phyloP scores from a whole-genome alignment of 2,329 filamentous ascomycete species.

The Venturia oleaginea region DNA sequence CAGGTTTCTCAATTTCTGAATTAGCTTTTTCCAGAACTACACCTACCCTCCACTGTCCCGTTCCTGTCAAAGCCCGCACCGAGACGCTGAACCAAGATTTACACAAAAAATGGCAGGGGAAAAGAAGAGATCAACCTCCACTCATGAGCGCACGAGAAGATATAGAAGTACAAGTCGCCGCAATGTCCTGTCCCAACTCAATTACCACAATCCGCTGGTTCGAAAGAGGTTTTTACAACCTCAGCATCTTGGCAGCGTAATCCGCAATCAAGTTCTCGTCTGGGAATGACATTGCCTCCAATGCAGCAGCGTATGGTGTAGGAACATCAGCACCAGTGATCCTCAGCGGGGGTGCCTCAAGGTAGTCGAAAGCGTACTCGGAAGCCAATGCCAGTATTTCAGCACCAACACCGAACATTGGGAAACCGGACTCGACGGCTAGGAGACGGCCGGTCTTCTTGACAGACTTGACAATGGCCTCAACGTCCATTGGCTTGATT shows the following conservation, averaged over 20 bases:
- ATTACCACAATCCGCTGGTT: background rate
- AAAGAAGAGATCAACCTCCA: background rate
- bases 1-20: background rate
- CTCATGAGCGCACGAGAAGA: background rate
- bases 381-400: slow-evolving; percentile 92
- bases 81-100: slow-evolving; percentile 1
- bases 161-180: slow-evolving; percentile 6
- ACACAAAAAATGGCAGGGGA: background rate
- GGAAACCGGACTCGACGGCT: slow-evolving; percentile 91
- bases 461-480: slow-evolving; percentile 90
- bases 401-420: slow-evolving; percentile 82
- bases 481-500: slow-evolving; percentile 91
- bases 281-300: slow-evolving; percentile 95
- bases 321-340: slow-evolving; percentile 96
- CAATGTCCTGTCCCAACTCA: background rate
- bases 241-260: slow-evolving; percentile 82
- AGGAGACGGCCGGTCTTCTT: slow-evolving; percentile 97
- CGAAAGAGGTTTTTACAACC: slow-evolving; percentile 45
- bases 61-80: background rate
- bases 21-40: background rate
- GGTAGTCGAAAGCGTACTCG: slow-evolving; percentile 98
- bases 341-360: slow-evolving; percentile 85
- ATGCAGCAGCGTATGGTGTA: slow-evolving; percentile 84
- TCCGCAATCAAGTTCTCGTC: slow-evolving; percentile 78
- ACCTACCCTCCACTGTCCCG: background rate